Conservation (phyloP, 208 protist species). For the Leishmania mexicana region DNA sequence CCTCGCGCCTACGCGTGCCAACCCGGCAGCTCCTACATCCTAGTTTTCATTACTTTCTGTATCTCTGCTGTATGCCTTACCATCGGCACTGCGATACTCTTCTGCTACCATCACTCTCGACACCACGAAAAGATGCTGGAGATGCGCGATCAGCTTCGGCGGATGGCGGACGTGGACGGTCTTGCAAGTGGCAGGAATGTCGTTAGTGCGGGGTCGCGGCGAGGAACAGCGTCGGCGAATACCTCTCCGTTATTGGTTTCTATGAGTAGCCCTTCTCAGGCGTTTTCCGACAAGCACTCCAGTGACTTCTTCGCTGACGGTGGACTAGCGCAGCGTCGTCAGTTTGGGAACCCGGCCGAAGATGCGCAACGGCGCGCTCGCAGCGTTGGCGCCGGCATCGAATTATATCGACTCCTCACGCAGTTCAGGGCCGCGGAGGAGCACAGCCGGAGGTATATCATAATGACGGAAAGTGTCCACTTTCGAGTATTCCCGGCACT, state of each 20-base stretch:
- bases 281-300: neutral
- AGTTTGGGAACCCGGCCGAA: neutral
- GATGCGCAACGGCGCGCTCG: neutral
- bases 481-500: conserved; percentile 1
- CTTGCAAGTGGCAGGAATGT: neutral
- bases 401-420: conserved; percentile 12
- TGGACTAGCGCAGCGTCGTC: neutral
- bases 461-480: neutral
- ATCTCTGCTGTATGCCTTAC: conserved; percentile 21
- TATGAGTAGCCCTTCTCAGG: neutral
- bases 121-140: conserved; percentile 9
- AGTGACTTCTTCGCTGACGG: neutral
- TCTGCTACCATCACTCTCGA: neutral
- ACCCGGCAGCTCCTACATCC: conserved; percentile 23
- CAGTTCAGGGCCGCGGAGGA: conserved; percentile 21
- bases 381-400: conserved; percentile 13
- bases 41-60: conserved; percentile 32
- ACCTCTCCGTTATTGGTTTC: neutral
- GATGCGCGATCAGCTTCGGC: conserved; percentile 18
- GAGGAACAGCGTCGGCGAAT: neutral
- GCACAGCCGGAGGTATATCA: neutral
- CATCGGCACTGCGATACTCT: conserved; percentile 4
- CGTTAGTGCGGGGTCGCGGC: neutral
- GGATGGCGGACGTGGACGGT: conserved; percentile 12
- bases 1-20: conserved; percentile 22